Percentiles rank a stretch among this genome's conserved stretches.
These are phyloP conservation scores for Candida glucosophila DNA, from an alignment of 1,139 yeast genomes.

Conservation along the genomic window DNA sequence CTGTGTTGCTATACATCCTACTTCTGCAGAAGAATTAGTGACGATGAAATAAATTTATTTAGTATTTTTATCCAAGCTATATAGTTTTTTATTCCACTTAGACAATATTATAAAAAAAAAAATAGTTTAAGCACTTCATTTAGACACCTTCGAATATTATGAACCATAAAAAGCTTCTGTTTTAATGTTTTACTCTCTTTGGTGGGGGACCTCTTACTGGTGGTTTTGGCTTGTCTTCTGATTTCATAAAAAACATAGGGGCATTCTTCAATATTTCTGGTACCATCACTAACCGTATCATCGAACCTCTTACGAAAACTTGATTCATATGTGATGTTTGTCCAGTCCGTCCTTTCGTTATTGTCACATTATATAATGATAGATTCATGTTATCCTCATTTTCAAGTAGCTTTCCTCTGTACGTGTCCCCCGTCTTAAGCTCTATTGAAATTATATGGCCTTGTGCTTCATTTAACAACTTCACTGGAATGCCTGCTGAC, in stretches of 20 bases:
- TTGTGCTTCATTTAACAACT: slow-evolving; percentile 79
- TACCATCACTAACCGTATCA: slow-evolving; percentile 71
- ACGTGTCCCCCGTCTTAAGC: slow-evolving; percentile 76
- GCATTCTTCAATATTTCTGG: slow-evolving; percentile 88
- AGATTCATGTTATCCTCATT: slow-evolving; percentile 93
- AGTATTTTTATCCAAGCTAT: slow-evolving; percentile 1
- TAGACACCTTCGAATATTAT: no score
- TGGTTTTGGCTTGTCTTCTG: slow-evolving; percentile 60
- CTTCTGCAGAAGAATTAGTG: slow-evolving; percentile 95
- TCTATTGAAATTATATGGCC: slow-evolving; percentile 86
- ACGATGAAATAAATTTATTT: slow-evolving; percentile 50
- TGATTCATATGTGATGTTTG: slow-evolving; percentile 70
- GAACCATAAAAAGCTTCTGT: background rate
- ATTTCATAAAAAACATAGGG: slow-evolving; percentile 67
- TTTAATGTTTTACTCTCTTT: slow-evolving; percentile 16
- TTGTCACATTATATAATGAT: slow-evolving; percentile 73
- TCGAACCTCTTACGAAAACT: slow-evolving; percentile 88
- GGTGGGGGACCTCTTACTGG: slow-evolving; percentile 59
- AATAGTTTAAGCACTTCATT: no score
- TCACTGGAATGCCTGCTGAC: slow-evolving; percentile 74
- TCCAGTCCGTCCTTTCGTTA: slow-evolving; percentile 63
- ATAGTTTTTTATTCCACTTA: background rate
- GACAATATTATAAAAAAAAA: no score
- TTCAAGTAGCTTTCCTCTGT: slow-evolving; percentile 77
- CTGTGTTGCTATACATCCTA: slow-evolving; percentile 97